These are phyloP conservation scores for Adansonia rubrostipa DNA, from an alignment of 441 rosid genomes.

Conservation along the genomic window DNA sequence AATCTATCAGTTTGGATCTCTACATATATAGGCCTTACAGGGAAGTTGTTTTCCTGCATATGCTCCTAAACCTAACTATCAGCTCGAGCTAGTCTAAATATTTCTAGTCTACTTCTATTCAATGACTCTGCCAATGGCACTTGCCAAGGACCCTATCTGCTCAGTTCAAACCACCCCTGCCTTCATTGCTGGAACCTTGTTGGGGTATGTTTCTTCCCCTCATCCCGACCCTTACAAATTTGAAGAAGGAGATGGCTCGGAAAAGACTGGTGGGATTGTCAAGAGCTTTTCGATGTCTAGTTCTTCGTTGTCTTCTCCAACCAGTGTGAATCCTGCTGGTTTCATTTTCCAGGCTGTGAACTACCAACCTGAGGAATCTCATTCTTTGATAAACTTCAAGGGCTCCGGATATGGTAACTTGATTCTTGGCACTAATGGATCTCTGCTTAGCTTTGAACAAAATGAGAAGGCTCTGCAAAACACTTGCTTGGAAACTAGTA, in stretches of 20 bases:
- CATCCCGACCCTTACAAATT: constrained; percentile 35
- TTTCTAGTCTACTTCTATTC: constrained; percentile 2
- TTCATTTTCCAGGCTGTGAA: constrained; percentile 33
- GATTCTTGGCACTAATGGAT: constrained; percentile 40
- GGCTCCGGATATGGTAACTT: constrained; percentile 22
- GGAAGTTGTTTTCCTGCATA: constrained; percentile 22
- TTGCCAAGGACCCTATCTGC: constrained; percentile 40
- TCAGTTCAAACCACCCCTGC: constrained; percentile 32
- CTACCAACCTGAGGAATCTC: constrained; percentile 43
- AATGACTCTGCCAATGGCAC: constrained; percentile 47
- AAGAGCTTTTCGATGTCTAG: constrained; percentile 33
- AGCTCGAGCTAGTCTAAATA: constrained; percentile 20
- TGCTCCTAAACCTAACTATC: not conserved
- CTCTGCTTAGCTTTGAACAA: constrained; percentile 72
- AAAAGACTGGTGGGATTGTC: constrained; percentile 26
- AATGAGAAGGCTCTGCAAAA: constrained; percentile 38
- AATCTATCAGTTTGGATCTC: constrained; percentile 1
- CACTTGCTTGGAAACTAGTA: not conserved
- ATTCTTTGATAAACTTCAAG: constrained; percentile 67
- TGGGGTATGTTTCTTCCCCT: constrained; percentile 47
- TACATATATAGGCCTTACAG: constrained; percentile 29
- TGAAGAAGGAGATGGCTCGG: constrained; percentile 41
- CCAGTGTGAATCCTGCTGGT: constrained; percentile 51
- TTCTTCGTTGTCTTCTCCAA: constrained; percentile 48
- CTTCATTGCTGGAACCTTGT: constrained; percentile 31